Evolutionary conservation across 352 stramenopile genomes (phyloP).

Genomic region (Globisporangium perplexum): DNA sequence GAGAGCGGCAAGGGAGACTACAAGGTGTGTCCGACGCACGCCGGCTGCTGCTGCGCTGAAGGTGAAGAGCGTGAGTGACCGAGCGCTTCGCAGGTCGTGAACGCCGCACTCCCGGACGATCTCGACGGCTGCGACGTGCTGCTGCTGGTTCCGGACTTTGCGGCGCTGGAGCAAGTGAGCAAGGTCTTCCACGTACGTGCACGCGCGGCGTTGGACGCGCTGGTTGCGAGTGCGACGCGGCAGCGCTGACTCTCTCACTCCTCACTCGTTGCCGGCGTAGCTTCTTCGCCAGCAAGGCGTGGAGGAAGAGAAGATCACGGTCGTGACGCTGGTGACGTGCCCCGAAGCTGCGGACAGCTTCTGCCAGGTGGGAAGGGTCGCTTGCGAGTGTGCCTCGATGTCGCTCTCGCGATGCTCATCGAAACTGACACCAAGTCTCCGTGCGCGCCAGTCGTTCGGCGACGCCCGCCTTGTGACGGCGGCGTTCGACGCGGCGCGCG

Average conservation of each 20-base stretch:
- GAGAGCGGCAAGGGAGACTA: constrained; percentile 29
- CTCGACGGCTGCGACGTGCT: constrained; percentile 64
- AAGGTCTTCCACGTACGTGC: constrained; percentile 67
- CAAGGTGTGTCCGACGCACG: no score
- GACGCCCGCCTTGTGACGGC: constrained; percentile 74
- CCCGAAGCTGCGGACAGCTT: constrained; percentile 75
- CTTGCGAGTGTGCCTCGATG: no score
- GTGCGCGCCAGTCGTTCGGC: constrained; percentile 34
- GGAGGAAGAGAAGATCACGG: constrained; percentile 69
- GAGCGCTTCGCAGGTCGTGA: constrained; percentile 43
- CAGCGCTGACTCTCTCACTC: background rate
- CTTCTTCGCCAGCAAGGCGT: constrained; percentile 67
- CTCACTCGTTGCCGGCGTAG: constrained; percentile 15
- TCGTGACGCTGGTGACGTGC: constrained; percentile 77
- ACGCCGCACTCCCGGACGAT: constrained; percentile 47
- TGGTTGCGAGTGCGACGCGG: background rate
- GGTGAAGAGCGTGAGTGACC: no score
- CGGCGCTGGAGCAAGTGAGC: constrained; percentile 53
- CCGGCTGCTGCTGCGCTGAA: background rate
- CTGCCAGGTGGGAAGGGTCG: no score
- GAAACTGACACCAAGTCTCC: background rate
- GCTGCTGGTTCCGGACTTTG: constrained; percentile 61
- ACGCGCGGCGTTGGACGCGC: no score
- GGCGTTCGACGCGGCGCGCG: constrained; percentile 61
- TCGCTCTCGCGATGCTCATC: no score